These are phyloP conservation scores for Venustampulla echinocandica DNA, from an alignment of 495 filamentous ascomycete species.

Conservation along the genomic window DNA sequence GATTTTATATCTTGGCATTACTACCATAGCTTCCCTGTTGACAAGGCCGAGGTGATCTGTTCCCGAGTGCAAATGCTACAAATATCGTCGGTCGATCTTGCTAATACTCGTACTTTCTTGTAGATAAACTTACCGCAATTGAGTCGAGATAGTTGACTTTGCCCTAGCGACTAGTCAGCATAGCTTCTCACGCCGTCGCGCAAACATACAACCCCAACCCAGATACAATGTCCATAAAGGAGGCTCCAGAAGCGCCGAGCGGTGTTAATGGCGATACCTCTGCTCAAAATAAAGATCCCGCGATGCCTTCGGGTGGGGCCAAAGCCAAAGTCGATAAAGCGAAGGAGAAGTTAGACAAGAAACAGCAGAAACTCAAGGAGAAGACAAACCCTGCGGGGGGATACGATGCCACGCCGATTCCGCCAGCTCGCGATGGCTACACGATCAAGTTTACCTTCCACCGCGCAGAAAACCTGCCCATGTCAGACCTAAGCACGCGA, in stretches of 20 bases:
- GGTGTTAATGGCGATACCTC: conserved; percentile 1
- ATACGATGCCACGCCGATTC: conserved; percentile 69
- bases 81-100: too few relatives aligned
- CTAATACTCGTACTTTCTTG: too few relatives aligned
- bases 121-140: too few relatives aligned
- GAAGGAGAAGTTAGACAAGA: conserved; percentile 43
- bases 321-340: conserved; percentile 16
- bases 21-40: too few relatives aligned
- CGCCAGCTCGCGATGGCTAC: conserved; percentile 63
- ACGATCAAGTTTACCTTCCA: conserved; percentile 82
- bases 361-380: conserved; percentile 50
- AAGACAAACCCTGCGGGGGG: conserved; percentile 66
- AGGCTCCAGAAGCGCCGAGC: conserved; percentile 2
- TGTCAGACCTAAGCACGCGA: conserved; percentile 66
- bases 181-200: background rate
- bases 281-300: conserved; percentile 11
- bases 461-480: conserved; percentile 67
- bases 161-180: background rate
- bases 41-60: too few relatives aligned
- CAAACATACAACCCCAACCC: background rate
- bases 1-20: too few relatives aligned
- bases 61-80: too few relatives aligned
- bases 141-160: background rate
- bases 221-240: conserved; percentile 10
- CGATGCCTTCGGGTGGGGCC: conserved; percentile 2